Percentiles rank a stretch among this genome's conserved stretches.
Conservation (phyloP, 148 eudicot genomes). For the Rhododendron vialii region DNA sequence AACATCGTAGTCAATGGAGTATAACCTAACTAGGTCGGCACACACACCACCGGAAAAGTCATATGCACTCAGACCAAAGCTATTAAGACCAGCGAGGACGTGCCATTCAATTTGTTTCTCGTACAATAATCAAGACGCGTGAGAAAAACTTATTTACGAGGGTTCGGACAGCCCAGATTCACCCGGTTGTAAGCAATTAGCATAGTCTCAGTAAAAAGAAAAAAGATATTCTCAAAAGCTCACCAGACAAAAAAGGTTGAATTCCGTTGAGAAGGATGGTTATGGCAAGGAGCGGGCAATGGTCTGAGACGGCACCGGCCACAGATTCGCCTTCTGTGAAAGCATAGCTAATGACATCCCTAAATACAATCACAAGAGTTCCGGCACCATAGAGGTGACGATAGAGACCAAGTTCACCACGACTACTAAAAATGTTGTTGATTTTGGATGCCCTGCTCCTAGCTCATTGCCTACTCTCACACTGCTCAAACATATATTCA, state of each 20-base stretch:
- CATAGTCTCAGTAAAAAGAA: too few species aligned
- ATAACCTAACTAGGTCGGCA: too few species aligned
- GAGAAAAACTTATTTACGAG: too few species aligned
- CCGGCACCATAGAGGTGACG: conserved; percentile 4
- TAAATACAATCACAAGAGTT: conserved; percentile 6
- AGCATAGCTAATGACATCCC: conserved; percentile 25
- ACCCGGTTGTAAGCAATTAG: too few species aligned
- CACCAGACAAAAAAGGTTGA: conserved; percentile 32
- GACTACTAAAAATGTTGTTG: conserved; percentile 11
- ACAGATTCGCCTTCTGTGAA: conserved; percentile 30
- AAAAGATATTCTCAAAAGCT: background rate
- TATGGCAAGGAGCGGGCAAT: background rate
- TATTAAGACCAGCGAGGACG: too few species aligned
- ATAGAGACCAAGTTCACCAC: conserved; percentile 19
- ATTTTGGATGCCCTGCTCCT: background rate
- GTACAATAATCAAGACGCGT: too few species aligned
- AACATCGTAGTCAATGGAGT: too few species aligned
- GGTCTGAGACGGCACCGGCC: conserved; percentile 17
- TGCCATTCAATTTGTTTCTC: too few species aligned
- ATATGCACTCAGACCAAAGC: too few species aligned
- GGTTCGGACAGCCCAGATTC: too few species aligned
- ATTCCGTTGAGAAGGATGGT: background rate
- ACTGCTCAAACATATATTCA: background rate
- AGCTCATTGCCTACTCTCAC: background rate
- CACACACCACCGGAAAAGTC: too few species aligned